These are phyloP conservation scores for Kwoniella mangroviensis DNA, from an alignment of 768 basidiomycete genomes.

Conservation along the genomic window DNA sequence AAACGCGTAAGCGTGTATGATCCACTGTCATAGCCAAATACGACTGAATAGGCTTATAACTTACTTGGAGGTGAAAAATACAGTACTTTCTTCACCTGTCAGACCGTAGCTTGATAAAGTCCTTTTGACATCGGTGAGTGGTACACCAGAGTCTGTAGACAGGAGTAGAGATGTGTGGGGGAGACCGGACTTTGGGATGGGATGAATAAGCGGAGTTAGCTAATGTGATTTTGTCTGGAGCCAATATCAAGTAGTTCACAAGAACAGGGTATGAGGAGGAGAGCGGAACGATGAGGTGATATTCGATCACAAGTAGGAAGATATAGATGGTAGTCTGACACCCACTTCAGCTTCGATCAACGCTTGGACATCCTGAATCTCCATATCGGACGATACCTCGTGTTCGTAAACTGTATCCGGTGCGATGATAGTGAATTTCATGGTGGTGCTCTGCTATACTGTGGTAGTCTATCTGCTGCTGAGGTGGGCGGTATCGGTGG, in stretches of 20 bases:
- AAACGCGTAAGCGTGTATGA: not conserved
- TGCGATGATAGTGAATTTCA: conserved; percentile 59
- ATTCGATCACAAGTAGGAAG: not conserved
- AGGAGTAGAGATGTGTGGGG: conserved; percentile 29
- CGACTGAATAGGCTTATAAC: conserved; percentile 12
- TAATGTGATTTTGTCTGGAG: no score
- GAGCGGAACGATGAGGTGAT: not conserved
- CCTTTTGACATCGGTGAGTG: conserved; percentile 37
- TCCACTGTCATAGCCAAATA: not conserved
- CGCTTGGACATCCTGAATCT: conserved; percentile 89
- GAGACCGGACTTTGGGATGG: conserved; percentile 36
- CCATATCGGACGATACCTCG: conserved; percentile 88
- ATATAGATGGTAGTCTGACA: conserved; percentile 2
- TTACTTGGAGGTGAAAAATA: conserved; percentile 51
- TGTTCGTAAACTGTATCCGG: conserved; percentile 61
- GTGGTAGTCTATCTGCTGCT: not conserved
- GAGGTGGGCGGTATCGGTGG: not conserved
- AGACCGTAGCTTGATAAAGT: conserved; percentile 50
- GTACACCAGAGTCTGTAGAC: conserved; percentile 42
- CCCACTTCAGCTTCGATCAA: conserved; percentile 92
- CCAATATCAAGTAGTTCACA: no score
- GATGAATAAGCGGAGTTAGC: not conserved
- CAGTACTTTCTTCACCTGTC: conserved; percentile 40
- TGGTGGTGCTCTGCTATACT: conserved; percentile 24
- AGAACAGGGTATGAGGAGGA: not conserved